Percentiles rank a stretch among this genome's conserved stretches.
Evolutionary conservation across 2,329 filamentous ascomycete genomes (phyloP).

Genomic region (Leptographium procerum): DNA sequence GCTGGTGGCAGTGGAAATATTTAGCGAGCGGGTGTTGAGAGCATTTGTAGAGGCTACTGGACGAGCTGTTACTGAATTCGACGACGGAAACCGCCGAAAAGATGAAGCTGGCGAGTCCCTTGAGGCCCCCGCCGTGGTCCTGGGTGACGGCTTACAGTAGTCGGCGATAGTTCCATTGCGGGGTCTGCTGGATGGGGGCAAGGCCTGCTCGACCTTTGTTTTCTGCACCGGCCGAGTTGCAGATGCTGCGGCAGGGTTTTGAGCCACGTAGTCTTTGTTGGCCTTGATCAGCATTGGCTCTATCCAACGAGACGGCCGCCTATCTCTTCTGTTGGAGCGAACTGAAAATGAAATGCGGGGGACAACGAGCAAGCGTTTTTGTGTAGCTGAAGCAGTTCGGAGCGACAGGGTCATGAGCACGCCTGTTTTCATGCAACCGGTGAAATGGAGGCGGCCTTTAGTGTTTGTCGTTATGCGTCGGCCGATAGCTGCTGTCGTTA

Average conservation of each 20-base stretch:
- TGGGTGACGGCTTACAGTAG: constrained; percentile 2
- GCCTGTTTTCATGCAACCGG: constrained; percentile 16
- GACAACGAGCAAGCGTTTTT: constrained; percentile 2
- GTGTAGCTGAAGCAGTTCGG: constrained; percentile 9
- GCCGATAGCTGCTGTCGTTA: neutral
- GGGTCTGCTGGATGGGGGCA: constrained; percentile 48
- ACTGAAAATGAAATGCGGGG: neutral
- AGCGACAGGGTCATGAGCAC: constrained; percentile 8
- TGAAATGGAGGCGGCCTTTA: neutral
- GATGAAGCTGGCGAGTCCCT: constrained; percentile 15
- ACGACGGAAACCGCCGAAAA: constrained; percentile 11
- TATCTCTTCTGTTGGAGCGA: neutral
- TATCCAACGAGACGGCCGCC: neutral
- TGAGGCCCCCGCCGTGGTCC: constrained; percentile 8
- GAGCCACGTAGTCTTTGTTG: constrained; percentile 24
- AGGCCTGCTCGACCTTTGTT: constrained; percentile 33
- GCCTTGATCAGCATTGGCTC: constrained; percentile 21
- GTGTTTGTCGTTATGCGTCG: neutral
- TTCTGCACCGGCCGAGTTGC: constrained; percentile 11
- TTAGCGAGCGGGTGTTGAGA: constrained; percentile 23
- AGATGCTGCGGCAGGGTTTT: constrained; percentile 10
- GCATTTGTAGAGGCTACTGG: constrained; percentile 12
- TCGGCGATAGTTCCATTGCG: constrained; percentile 25
- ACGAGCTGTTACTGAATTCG: neutral
- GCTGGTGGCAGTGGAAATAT: constrained; percentile 16